Conservation (phyloP, 352 stramenopile genomes). For the Globisporangium nunn region DNA sequence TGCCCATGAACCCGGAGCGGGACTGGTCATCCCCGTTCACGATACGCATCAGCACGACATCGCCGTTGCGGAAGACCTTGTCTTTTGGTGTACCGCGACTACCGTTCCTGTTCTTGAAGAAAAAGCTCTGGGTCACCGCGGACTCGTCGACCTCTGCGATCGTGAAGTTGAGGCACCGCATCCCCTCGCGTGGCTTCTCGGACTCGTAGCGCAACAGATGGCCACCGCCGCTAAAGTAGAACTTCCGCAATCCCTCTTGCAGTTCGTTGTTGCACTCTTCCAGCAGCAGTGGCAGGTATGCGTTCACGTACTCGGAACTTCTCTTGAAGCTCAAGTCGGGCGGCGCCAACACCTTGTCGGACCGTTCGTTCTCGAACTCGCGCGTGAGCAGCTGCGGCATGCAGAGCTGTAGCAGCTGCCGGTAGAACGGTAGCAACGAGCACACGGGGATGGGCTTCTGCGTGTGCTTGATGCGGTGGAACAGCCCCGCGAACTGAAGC, state of each 20-base stretch:
- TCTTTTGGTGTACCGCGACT: constrained; percentile 29
- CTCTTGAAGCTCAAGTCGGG: constrained; percentile 61
- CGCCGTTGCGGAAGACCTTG: constrained; percentile 75
- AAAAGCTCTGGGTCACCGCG: constrained; percentile 12
- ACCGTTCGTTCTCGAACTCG: constrained; percentile 54
- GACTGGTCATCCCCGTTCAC: constrained; percentile 16
- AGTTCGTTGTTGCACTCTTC: constrained; percentile 84
- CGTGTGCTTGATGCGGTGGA: constrained; percentile 79
- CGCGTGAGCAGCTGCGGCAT: constrained; percentile 68
- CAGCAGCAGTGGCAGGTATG: constrained; percentile 74
- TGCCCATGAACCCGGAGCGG: constrained; percentile 31
- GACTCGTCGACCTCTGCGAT: constrained; percentile 47
- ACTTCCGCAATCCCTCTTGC: constrained; percentile 53
- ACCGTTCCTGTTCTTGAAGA: constrained; percentile 14
- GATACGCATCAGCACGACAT: constrained; percentile 60
- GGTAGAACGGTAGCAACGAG: constrained; percentile 79
- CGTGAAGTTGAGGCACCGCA: constrained; percentile 73
- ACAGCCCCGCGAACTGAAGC: constrained; percentile 53
- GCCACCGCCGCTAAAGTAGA: constrained; percentile 28
- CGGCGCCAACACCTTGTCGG: constrained; percentile 36
- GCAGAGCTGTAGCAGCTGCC: constrained; percentile 65
- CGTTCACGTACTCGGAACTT: constrained; percentile 62
- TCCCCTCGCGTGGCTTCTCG: constrained; percentile 73
- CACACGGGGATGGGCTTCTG: constrained; percentile 63
- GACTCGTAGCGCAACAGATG: constrained; percentile 74